Evolutionary conservation across 371 early-diverging fungal species (phyloP).

Genomic region (Syncephalastrum sp.): DNA sequence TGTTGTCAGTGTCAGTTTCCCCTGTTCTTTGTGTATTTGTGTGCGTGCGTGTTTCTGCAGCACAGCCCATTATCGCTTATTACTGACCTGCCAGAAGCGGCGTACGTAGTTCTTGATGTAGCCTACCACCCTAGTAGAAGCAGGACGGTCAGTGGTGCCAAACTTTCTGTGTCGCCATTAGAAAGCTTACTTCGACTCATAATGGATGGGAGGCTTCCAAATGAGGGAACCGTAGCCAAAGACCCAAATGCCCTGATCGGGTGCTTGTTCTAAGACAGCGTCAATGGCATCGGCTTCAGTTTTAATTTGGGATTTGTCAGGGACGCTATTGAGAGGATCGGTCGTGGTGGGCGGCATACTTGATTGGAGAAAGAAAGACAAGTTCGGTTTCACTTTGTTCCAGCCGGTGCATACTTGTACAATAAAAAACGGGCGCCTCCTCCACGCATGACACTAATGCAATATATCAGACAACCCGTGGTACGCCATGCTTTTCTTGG

Average conservation of each 20-base stretch:
- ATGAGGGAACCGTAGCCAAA: slow-evolving; percentile 92
- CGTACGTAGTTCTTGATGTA: slow-evolving; percentile 80
- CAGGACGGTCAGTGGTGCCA: too few relatives aligned
- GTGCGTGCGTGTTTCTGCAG: neutral
- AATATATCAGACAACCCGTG: too few relatives aligned
- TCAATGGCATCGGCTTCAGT: too few relatives aligned
- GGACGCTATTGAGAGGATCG: too few relatives aligned
- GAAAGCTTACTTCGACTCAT: slow-evolving; percentile 43
- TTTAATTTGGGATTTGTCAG: too few relatives aligned
- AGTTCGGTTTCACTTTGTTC: too few relatives aligned
- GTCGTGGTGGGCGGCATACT: too few relatives aligned
- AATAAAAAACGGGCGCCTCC: too few relatives aligned
- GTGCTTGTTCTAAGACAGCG: neutral
- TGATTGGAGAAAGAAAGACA: too few relatives aligned
- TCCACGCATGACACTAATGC: too few relatives aligned
- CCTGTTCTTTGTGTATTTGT: neutral
- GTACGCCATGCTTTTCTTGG: too few relatives aligned
- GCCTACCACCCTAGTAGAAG: slow-evolving; percentile 54
- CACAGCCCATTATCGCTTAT: neutral
- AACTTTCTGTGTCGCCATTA: neutral
- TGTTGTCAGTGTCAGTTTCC: neutral
- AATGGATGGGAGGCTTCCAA: slow-evolving; percentile 74
- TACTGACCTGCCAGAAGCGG: slow-evolving; percentile 83
- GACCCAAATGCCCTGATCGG: slow-evolving; percentile 62
- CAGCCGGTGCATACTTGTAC: too few relatives aligned